Percentiles rank a stretch among this genome's conserved stretches.
Conservation (phyloP, 1,284 basidiomycete species). For the Wolfiporia cocos region DNA sequence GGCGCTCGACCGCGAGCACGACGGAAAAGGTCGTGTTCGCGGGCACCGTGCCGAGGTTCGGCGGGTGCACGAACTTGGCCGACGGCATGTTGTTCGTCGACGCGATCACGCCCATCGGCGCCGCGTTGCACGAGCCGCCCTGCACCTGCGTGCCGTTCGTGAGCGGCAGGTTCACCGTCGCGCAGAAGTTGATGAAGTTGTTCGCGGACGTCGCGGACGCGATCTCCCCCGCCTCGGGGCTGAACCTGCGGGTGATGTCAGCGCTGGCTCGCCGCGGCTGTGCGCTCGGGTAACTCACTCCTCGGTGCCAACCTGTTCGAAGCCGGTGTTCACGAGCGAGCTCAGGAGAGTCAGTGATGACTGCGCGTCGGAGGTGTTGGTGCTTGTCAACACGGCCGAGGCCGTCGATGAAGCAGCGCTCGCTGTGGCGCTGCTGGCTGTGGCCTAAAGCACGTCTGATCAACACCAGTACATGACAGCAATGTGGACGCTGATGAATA, state of each 20-base stretch:
- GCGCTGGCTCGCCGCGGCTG: too few relatives aligned
- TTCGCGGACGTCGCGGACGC: slow-evolving; percentile 41
- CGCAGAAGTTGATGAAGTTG: slow-evolving; percentile 53
- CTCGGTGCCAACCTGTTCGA: slow-evolving; percentile 33
- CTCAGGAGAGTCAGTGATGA: slow-evolving; percentile 23
- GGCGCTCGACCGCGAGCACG: slow-evolving; percentile 45
- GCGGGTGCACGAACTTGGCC: slow-evolving; percentile 50
- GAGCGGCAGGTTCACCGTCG: slow-evolving; percentile 28
- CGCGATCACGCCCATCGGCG: slow-evolving; percentile 56
- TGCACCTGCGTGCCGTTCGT: slow-evolving; percentile 39
- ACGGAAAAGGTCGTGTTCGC: slow-evolving; percentile 55
- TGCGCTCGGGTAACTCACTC: slow-evolving; percentile 19
- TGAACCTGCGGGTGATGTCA: slow-evolving; percentile 3
- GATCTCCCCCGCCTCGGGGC: slow-evolving; percentile 36
- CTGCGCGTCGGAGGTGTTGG: slow-evolving; percentile 20
- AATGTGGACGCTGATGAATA: neutral
- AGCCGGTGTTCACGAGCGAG: slow-evolving; percentile 23
- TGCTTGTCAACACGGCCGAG: neutral
- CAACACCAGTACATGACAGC: neutral
- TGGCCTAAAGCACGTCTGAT: neutral
- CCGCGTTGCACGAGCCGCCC: slow-evolving; percentile 58
- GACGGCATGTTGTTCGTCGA: slow-evolving; percentile 51
- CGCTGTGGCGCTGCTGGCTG: slow-evolving; percentile 3
- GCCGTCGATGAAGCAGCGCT: slow-evolving; percentile 5
- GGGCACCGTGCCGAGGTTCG: slow-evolving; percentile 45